Evolutionary conservation across 163 green algal genomes (phyloP), one percentile per base, ranked within the genome.

Genomic region (Scenedesmus sp.): DNA sequence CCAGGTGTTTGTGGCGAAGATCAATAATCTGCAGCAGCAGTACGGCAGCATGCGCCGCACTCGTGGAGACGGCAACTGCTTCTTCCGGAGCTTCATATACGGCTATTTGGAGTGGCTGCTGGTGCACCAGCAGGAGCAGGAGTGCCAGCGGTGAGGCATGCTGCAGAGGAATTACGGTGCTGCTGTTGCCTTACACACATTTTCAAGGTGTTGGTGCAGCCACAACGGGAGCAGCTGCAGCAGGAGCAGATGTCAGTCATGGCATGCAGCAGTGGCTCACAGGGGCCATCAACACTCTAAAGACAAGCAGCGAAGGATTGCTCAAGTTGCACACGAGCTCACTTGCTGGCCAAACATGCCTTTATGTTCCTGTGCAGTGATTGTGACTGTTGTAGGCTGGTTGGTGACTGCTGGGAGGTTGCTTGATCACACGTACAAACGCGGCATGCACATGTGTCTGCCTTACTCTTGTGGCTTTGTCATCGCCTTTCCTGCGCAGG

Each of bases 61-160:
- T 3, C 93, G 97, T 4, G 95, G 96, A 5, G 97, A 99, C 86
- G 97, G 97, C 86, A 99, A 95, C 85, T 95, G 94, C 91, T 96
- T 95, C 81, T 95, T 93, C 93, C 92, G 97, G 35, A 93, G 91
- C 81, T 98, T 99, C 87, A 93, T 98, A 3, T 99, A 97, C 92
- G 93, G 92, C 9, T 97, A 97, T 86, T 88, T 99, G 49, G 97
- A 99, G 92, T 46, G 93, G 56, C 87, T 99, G 65, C 61, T 98
- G 72, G 43, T 93, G 24, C 83, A 65, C 0, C 73, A 91, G 15
- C 94, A 96, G 79, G 72, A 92, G n/a, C 81, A 76, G 7, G 97
- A 98, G 89, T 94, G 94, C 35, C 92, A 96, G 88, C 92, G 95
- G 95, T 97, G 79, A n/a, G 61, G 18, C 15, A 70, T 37, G 12